Percentiles rank a stretch among this genome's conserved stretches.
These are phyloP conservation scores for Stenogyne calaminthoides DNA, from an alignment of 305 asterid species.

Conservation along the genomic window DNA sequence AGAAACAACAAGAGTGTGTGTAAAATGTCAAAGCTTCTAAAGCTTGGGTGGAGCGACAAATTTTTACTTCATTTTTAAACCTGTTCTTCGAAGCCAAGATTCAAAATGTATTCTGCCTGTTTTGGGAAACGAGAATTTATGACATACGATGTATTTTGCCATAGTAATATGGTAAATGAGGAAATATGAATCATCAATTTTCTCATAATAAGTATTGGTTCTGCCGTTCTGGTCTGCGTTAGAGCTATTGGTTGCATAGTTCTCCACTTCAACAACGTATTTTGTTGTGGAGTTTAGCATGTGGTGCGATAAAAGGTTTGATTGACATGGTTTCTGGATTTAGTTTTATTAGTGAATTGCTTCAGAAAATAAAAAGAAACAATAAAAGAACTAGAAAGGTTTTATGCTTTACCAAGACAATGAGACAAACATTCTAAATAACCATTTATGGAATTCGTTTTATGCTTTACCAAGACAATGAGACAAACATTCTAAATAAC, in stretches of 20 bases:
- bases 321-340: background rate
- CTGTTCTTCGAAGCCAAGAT: background rate
- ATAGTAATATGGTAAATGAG: background rate
- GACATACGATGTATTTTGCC: background rate
- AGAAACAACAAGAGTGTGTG: background rate
- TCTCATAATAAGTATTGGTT: slow-evolving; percentile 10
- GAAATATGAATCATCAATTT: background rate
- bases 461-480: background rate
- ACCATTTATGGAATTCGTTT: too few relatives aligned
- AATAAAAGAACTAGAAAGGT: background rate
- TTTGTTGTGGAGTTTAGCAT: background rate
- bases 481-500: background rate
- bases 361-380: background rate
- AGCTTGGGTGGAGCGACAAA: background rate
- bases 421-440: too few relatives aligned
- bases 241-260: background rate
- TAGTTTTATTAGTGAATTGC: background rate
- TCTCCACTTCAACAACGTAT: background rate
- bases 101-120: background rate
- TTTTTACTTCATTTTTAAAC: background rate
- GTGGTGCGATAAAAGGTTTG: background rate
- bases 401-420: too few relatives aligned
- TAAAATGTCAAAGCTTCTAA: background rate
- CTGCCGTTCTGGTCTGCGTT: background rate
- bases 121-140: background rate